Evolutionary conservation across 2,329 filamentous ascomycete genomes (phyloP), one percentile per base, ranked within the genome.

Genomic region (Sporothrix luriei): DNA sequence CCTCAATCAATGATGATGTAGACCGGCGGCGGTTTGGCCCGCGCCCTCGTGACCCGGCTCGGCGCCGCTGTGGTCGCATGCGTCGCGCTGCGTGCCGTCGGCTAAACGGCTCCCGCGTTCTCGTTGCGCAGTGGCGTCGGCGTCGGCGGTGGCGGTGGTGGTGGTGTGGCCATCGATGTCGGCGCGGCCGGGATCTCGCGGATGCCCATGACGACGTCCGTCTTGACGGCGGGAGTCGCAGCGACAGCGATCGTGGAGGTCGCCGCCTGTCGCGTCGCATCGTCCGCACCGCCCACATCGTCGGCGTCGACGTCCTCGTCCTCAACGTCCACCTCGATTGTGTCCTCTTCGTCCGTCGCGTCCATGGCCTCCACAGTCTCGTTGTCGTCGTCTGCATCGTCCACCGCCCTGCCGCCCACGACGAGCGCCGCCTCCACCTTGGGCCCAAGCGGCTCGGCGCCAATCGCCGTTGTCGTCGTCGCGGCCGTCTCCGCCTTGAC

Each of bases 171-270:
- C 14, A 16, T 19, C 7, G 26, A n/a, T 7, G 64, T 16, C 7
- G 48, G 11, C 1, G 48, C 29, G 6, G 46, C 43, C 19, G 38
- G 65, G 3, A 67, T 48, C 43, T 66, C 67, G 21, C 26, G 43
- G 13, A 66, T 40, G 13, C 38, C 26, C 33, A 3, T 38, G 7
- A 48, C 48, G 38, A 62, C 24, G 19, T 68, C 49, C n/a, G 21
- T 52, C 49, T 68, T 66, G 52, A 57, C 51, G 26, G 40, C 40
- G 10, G 51, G 5, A 4, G 26, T 24, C 10, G 14, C 38, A 16
- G 55, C 62, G 16, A 65, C 62, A 10, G 62, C 46, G 11, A 65
- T 65, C 9, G 62, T 65, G 4, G 61, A 48, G 14, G 19, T 43
- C n/a, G 26, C 59, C 7, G 61, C 33, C 21, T 26, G 38, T 16